Evolutionary conservation across 2,329 filamentous ascomycete genomes (phyloP).

Genomic region (Hymenoscyphus scutula): DNA sequence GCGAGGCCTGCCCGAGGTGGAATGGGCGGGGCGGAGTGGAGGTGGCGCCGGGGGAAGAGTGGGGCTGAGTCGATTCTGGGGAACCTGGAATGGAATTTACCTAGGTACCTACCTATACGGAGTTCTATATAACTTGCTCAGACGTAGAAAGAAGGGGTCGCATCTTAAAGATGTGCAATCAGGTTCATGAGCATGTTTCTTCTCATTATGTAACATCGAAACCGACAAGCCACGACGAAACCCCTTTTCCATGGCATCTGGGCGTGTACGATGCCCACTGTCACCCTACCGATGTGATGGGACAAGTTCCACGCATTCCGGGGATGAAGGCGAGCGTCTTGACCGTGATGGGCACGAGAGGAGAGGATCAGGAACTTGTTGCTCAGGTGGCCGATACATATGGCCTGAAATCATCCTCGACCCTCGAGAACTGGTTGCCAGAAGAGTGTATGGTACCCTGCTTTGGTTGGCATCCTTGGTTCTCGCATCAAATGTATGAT

Average conservation of each 20-base stretch:
- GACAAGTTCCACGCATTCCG: slow-evolving; percentile 55
- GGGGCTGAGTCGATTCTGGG: not conserved
- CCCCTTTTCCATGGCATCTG: slow-evolving; percentile 63
- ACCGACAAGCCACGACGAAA: not conserved
- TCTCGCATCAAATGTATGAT: slow-evolving; percentile 72
- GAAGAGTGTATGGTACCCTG: slow-evolving; percentile 57
- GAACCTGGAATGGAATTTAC: too few species aligned
- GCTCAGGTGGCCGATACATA: slow-evolving; percentile 55
- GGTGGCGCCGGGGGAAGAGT: not conserved
- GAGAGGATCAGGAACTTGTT: slow-evolving; percentile 73
- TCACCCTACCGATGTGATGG: slow-evolving; percentile 78
- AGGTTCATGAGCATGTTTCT: not conserved
- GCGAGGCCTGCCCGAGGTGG: slow-evolving; percentile 4
- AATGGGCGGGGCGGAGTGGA: too few species aligned
- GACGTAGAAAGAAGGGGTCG: not conserved
- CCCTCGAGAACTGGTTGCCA: slow-evolving; percentile 29
- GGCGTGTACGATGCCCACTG: slow-evolving; percentile 78
- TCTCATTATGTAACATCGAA: not conserved
- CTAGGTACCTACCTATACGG: too few species aligned
- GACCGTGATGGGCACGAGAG: slow-evolving; percentile 75
- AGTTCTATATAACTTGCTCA: not conserved
- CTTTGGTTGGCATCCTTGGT: slow-evolving; percentile 91
- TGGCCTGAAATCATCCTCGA: slow-evolving; percentile 42
- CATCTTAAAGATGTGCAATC: not conserved
- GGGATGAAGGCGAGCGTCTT: slow-evolving; percentile 64